Percentiles rank a stretch among this genome's conserved stretches.
phyloP scores from a whole-genome alignment of 1,139 yeast species.

The Chernovozyma aurita region DNA sequence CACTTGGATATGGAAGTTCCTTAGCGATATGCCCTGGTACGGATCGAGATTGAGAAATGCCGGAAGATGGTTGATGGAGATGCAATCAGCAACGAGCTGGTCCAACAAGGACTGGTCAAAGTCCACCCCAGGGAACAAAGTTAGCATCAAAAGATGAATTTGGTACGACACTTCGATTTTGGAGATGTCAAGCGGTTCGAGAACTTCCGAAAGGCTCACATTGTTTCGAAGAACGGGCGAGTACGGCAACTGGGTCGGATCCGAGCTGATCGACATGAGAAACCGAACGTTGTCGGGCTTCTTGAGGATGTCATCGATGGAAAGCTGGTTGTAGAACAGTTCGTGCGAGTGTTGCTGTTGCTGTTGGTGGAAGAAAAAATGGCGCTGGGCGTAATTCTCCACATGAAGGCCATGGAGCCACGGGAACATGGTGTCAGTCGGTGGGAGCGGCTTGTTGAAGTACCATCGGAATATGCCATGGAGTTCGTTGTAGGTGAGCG shows the following conservation, averaged over 20 bases:
- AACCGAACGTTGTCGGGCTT: conserved; percentile 30
- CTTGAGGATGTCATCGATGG: conserved; percentile 3
- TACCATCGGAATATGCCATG: conserved; percentile 39
- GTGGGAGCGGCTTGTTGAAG: conserved; percentile 57
- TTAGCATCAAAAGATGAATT: conserved; percentile 16
- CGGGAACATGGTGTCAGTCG: conserved; percentile 70
- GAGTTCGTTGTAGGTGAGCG: conserved; percentile 20
- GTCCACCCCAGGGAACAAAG: conserved; percentile 13
- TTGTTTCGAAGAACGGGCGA: conserved; percentile 51
- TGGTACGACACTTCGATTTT: conserved; percentile 28
- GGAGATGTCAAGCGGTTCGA: conserved; percentile 43
- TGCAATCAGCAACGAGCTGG: conserved; percentile 39
- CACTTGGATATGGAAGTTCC: conserved; percentile 77
- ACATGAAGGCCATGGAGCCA: conserved; percentile 79
- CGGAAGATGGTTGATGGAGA: conserved; percentile 43
- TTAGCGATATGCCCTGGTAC: conserved; percentile 58
- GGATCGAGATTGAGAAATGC: conserved; percentile 58
- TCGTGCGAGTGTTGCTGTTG: conserved; percentile 11
- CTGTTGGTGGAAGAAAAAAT: conserved; percentile 33
- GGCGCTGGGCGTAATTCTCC: conserved; percentile 48
- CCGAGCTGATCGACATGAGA: conserved; percentile 50
- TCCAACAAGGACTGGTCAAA: conserved; percentile 12
- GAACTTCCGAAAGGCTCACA: conserved; percentile 54
- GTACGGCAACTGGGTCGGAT: conserved; percentile 14
- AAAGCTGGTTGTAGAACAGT: background rate